Conservation (phyloP, 257 asterid species). For the Nicotiana benthamiana region DNA sequence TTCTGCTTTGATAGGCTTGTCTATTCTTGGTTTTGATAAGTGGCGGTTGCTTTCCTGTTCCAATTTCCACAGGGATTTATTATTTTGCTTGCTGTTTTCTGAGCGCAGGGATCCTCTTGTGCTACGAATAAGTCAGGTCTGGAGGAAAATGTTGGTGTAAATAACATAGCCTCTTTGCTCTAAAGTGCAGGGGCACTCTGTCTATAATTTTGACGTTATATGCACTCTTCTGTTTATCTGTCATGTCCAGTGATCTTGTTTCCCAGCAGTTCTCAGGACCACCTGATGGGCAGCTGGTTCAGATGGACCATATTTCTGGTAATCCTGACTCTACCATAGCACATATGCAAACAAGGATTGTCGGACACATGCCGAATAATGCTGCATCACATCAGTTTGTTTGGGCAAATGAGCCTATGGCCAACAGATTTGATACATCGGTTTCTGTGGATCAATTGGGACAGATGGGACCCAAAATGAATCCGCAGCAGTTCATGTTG, state of each 20-base stretch:
- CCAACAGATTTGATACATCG: conserved; percentile 25
- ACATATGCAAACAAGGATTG: conserved; percentile 36
- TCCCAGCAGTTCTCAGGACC: conserved; percentile 36
- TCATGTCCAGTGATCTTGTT: conserved; percentile 45
- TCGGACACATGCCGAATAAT: conserved; percentile 26
- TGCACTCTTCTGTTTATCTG: conserved; percentile 6
- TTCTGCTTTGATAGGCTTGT: neutral
- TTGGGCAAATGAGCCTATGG: conserved; percentile 18
- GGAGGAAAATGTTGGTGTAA: neutral
- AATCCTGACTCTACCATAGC: conserved; percentile 36
- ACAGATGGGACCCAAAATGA: conserved; percentile 23
- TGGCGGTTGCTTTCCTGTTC: neutral
- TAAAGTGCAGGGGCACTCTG: neutral
- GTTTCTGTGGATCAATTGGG: conserved; percentile 17
- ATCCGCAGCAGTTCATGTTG: conserved; percentile 26
- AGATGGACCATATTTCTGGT: conserved; percentile 53
- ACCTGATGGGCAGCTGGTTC: conserved; percentile 32
- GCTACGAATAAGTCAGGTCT: neutral
- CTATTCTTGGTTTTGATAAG: neutral
- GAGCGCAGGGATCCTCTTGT: conserved; percentile 4
- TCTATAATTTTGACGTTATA: neutral
- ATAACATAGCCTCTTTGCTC: neutral
- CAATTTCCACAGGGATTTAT: neutral
- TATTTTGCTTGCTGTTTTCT: neutral
- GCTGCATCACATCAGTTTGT: conserved; percentile 13